Evolutionary conservation across 148 eudicot species (phyloP), one percentile per base, ranked within the genome.

Genomic region (Fallopia convolvulus): DNA sequence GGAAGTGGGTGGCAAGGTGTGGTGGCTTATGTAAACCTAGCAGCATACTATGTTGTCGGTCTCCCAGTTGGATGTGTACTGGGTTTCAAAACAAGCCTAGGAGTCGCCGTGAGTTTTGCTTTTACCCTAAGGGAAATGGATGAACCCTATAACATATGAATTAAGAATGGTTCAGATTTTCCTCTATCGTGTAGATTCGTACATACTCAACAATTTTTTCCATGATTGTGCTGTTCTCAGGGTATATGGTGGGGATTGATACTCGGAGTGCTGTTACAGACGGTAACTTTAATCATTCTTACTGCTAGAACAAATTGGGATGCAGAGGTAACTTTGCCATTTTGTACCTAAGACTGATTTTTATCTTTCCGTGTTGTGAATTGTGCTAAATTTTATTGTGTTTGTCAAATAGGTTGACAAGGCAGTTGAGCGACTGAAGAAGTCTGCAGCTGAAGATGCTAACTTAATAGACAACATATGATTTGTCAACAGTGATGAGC

Each of bases 1-100:
- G 90, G 90, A 14, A 86, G 87, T 56, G 91, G 91, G 72, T 86
- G 89, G 91, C 91, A 88, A 78, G 63, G 81, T 71, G 40, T 76
- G 41, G 83, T 88, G 8, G 87, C 87, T 32, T 81, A 81, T 76
- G 84, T 87, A 60, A 87, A 87, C 52, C 55, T 85, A 1, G 82
- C 71, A 2, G 80, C 83, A 36, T 87, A 87, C 75, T 85, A 81
- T 42, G 8, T 83, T 0, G 46, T 87, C 72, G 90, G 90, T 17
- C 70, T 85, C 72, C 90, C 90, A 5, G 58, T 82, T 46, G 79
- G 83, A 21, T 81, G 86, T 21, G 18, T 85, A 26, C 15, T 87
- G 49, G 86, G 85, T 30, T 85, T 79, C 71, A 74, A 56, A 61
- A 76, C 85, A 47, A 48, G 77, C 75, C 78, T 85, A 87, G 86